Conservation (phyloP, 2,329 filamentous ascomycete genomes). For the Raffaelea albimanens region DNA sequence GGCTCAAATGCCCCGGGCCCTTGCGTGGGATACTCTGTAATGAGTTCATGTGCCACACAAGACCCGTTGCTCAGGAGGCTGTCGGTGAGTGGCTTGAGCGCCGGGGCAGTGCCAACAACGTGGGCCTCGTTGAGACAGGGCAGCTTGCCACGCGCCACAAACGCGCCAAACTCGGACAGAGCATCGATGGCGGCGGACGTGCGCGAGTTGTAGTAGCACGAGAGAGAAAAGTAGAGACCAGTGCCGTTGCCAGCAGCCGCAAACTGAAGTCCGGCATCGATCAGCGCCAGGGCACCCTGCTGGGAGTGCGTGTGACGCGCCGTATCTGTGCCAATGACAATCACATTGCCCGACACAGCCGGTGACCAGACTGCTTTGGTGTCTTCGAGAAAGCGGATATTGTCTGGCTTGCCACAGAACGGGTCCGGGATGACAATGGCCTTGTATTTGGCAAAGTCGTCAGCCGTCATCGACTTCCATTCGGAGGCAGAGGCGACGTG, state of each 20-base stretch:
- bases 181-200: constrained; percentile 14
- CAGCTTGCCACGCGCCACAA: constrained; percentile 27
- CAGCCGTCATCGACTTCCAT: constrained; percentile 19
- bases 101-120: constrained; percentile 25
- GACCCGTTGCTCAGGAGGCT: constrained; percentile 29
- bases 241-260: constrained; percentile 10
- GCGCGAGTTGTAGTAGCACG: constrained; percentile 29
- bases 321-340: constrained; percentile 31
- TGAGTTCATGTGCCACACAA: constrained; percentile 31
- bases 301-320: constrained; percentile 19
- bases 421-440: constrained; percentile 34
- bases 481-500: constrained; percentile 9
- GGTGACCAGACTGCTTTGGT: constrained; percentile 29
- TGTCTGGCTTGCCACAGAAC: constrained; percentile 19
- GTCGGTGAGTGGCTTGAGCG: constrained; percentile 25
- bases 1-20: constrained; percentile 26
- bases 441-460: constrained; percentile 33
- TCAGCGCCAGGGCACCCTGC: constrained; percentile 24
- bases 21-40: constrained; percentile 25
- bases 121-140: constrained; percentile 30
- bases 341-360: constrained; percentile 29
- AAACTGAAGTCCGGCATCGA: constrained; percentile 25
- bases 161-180: constrained; percentile 26
- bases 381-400: constrained; percentile 26
- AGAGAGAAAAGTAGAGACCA: constrained; percentile 27